A percentile compares a stretch with the other conserved stretches of the same genome.
phyloP scores from a whole-genome alignment of 2,329 filamentous ascomycete genomes.

The Colletotrichum coccodes region DNA sequence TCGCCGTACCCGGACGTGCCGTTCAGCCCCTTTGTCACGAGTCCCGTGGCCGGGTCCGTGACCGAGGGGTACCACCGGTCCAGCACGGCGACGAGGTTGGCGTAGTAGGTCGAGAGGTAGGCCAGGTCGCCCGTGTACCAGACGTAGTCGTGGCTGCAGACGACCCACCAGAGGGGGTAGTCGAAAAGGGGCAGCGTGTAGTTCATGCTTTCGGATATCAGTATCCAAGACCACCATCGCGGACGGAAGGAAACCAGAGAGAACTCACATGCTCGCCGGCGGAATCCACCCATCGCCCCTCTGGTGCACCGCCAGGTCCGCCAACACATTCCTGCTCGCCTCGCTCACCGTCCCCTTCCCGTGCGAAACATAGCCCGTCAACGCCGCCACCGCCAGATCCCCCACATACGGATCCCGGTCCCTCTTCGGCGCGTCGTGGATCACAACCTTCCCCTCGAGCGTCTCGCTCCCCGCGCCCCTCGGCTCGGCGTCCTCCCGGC shows the following conservation, averaged over 20 bases:
- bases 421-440: constrained; percentile 62
- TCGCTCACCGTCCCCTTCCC: constrained; percentile 42
- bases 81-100: constrained; percentile 49
- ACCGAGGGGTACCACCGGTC: constrained; percentile 57
- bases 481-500: constrained; percentile 58
- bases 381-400: constrained; percentile 58
- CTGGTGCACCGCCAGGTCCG: constrained; percentile 60
- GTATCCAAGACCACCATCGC: background rate
- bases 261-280: constrained; percentile 59
- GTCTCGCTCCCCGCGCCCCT: constrained; percentile 53
- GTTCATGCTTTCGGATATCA: constrained; percentile 43
- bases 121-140: constrained; percentile 58
- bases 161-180: constrained; percentile 64
- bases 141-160: constrained; percentile 57
- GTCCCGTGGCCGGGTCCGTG: constrained; percentile 49
- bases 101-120: constrained; percentile 54
- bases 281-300: constrained; percentile 63
- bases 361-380: constrained; percentile 60
- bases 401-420: constrained; percentile 65
- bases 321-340: constrained; percentile 57
- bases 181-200: constrained; percentile 61
- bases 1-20: constrained; percentile 54
- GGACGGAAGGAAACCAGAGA: background rate
- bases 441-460: constrained; percentile 55
- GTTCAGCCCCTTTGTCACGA: constrained; percentile 53